Evolutionary conservation across 148 eudicot genomes (phyloP).

Genomic region (Fagopyrum homotropicum): DNA sequence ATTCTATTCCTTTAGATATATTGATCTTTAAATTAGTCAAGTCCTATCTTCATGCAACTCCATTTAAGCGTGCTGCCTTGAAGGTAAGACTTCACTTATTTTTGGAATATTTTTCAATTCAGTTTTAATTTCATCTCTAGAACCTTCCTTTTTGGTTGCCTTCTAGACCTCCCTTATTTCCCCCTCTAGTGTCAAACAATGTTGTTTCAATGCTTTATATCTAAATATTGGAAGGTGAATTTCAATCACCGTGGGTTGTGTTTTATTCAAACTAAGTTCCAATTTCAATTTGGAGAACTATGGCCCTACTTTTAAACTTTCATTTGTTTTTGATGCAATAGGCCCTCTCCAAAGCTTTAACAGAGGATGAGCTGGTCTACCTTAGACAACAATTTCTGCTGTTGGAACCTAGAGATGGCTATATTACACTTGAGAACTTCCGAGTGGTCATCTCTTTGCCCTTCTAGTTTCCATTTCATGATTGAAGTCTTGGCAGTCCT

Average conservation of each 20-base stretch:
- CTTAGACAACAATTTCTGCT: conserved; percentile 45
- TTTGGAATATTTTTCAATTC: background rate
- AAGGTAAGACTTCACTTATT: conserved; percentile 30
- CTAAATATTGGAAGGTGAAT: background rate
- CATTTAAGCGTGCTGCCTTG: conserved; percentile 57
- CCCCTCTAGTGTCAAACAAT: background rate
- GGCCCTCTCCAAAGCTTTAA: conserved; percentile 69
- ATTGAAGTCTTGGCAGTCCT: background rate
- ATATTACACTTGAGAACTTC: conserved; percentile 31
- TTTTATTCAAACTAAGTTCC: background rate
- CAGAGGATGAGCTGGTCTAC: conserved; percentile 57
- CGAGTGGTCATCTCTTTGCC: conserved; percentile 20
- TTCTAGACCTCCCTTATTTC: background rate
- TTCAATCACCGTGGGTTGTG: background rate
- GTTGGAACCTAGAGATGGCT: conserved; percentile 39
- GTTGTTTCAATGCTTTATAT: background rate
- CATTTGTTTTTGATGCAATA: conserved; percentile 10
- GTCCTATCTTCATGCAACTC: conserved; percentile 54
- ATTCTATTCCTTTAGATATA: conserved; percentile 50
- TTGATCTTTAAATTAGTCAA: conserved; percentile 56
- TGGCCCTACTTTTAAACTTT: background rate
- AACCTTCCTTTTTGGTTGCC: background rate
- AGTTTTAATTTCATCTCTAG: background rate
- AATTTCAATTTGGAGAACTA: background rate
- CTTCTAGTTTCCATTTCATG: background rate